phyloP scores from a whole-genome alignment of 257 asterid genomes.

The Nicotiana benthamiana region DNA sequence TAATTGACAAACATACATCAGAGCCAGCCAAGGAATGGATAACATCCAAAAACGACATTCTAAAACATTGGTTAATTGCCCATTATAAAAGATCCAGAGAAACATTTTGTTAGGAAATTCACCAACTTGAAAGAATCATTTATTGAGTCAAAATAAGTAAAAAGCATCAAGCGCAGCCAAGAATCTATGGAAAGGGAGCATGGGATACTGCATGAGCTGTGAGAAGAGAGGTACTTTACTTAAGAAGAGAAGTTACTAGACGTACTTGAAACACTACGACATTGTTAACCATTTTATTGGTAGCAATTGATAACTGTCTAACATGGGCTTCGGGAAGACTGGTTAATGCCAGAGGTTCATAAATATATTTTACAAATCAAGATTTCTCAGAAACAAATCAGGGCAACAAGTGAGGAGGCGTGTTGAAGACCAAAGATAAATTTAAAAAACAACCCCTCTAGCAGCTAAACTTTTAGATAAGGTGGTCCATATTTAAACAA shows the following conservation, averaged over 20 bases:
- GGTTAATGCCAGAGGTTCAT: background rate
- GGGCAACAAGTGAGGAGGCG: too few relatives aligned
- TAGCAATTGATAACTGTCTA: background rate
- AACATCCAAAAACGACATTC: background rate
- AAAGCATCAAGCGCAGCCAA: background rate
- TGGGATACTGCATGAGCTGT: background rate
- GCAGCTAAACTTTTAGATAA: background rate
- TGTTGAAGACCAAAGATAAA: background rate
- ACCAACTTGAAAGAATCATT: background rate
- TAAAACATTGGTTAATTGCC: background rate
- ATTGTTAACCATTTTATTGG: background rate
- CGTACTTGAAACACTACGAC: background rate
- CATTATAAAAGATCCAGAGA: background rate
- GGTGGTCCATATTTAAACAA: background rate
- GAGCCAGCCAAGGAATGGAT: background rate
- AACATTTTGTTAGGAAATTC: background rate
- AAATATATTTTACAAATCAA: background rate
- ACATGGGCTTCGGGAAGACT: background rate
- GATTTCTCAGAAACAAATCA: background rate
- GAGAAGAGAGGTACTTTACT: background rate
- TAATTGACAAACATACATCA: background rate
- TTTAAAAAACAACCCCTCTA: background rate
- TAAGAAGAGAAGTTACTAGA: background rate
- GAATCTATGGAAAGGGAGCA: background rate
- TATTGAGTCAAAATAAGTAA: background rate